Evolutionary conservation across 2,329 filamentous ascomycete species (phyloP), one percentile per base, ranked within the genome.

Genomic region (Diaporthe vexans): DNA sequence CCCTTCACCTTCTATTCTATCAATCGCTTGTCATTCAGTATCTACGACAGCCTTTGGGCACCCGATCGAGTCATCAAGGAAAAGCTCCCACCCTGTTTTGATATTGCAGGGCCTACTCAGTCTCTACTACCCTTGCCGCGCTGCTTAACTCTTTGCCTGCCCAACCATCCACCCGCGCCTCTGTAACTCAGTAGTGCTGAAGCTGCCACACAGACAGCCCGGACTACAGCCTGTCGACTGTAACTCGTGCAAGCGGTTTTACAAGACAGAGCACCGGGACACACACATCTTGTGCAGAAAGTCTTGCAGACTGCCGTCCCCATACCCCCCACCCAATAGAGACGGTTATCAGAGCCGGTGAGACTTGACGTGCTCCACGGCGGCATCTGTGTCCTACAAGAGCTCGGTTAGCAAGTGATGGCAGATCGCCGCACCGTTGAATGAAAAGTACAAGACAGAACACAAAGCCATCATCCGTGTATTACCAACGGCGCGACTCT

Each of bases 301-400:
- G 46, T 43, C 29, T 40, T 63, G 71, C 73, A 46, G 56, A 63
- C 61, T 74, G 58, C 69, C 74, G 68, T 67, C 52, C 72, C 69
- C 72, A 54, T 29, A 70, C 71, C 73, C 71, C 73, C 73, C 65
- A 61, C 57, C 56, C 52, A 70, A 48, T 56, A 54, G 21, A 33
- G 59, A 65, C 26, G 67, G 72, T 73, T 77, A 77, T 79, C 77
- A 78, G 76, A 77, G 76, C 77, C 78, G 78, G 81, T 82, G 81
- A 80, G 78, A 82, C 81, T 77, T 77, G 79, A 82, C 79, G 81
- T 81, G 79, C 72, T 40, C 63, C 67, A 81, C 81, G 80, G 81
- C 83, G 79, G 80, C 79, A 82, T 82, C 81, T 81, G 75, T 82
- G 83, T 84, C 78, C 79, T 81, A 84, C 83, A 77, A 77, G 74